Evolutionary conservation across 2,329 filamentous ascomycete genomes (phyloP), one percentile per base, ranked within the genome.

Genomic region (Xylaria sp.): DNA sequence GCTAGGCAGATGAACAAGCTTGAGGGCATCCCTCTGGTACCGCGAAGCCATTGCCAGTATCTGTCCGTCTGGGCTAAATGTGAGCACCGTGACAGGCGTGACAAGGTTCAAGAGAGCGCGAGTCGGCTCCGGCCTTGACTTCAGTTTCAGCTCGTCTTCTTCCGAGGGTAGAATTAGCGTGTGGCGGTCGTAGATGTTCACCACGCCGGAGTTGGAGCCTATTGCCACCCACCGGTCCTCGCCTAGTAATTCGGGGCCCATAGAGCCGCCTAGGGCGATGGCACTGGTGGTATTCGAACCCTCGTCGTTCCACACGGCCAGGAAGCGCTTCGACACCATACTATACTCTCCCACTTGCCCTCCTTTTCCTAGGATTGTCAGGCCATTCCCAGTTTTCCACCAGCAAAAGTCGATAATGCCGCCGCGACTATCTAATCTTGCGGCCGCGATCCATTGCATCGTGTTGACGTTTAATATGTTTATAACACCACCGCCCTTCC

Each of bases 341-440:
- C 90, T 91, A 88, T 93, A 99, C 83, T 99, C 96, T 63, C 93
- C 94, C 7, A 98, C 88, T 77, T 97, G 93, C 28, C 96, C 96
- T 73, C 92, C 94, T 80, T 92, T 94, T 69, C 93, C 94, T 1
- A 92, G 89, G 51, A 97, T 92, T 0, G 90, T 91, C 76, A 99
- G 84, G 4, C 94, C 95, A 50, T 91, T 88, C 41, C 94, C 92
- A 70, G 93, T 90, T 63, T 89, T 87, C 94, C 94, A 98, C 96
- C 96, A 99, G 1, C 89, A 90, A 76, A 98, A 97, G 80, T 98
- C 95, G 0, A 93, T 92, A 57, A 98, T 90, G 46, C 94, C 94
- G 60, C 94, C 91, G 58, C 89, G 87, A 72, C 92, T 91, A 76
- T 98, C 93, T 55, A 98, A 85, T 48, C 94, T 88, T 15, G 92